Percentiles rank a stretch among this genome's conserved stretches.
Conservation (phyloP, 2,329 filamentous ascomycete species). For the Microcera coccophila region DNA sequence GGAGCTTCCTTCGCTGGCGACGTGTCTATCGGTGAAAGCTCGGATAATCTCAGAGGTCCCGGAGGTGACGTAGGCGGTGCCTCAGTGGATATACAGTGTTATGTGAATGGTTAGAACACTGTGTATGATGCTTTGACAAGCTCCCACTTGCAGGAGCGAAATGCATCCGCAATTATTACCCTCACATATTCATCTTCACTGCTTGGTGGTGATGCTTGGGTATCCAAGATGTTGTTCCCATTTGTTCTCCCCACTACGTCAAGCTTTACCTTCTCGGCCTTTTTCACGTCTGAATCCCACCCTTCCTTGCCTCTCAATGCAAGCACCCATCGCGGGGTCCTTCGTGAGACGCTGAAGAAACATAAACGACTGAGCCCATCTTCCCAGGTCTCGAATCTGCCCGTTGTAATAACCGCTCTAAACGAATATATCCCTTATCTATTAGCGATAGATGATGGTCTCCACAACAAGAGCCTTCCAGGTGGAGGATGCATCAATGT, state of each 20-base stretch:
- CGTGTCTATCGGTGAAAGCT: conserved; percentile 20
- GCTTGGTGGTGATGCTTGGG: no score
- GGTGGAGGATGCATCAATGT: conserved; percentile 62
- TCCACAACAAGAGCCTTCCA: conserved; percentile 47
- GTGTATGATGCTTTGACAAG: conserved; percentile 10
- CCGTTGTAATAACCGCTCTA: conserved; percentile 64
- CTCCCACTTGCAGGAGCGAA: conserved; percentile 17
- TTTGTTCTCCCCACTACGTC: conserved; percentile 89
- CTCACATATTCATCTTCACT: not conserved
- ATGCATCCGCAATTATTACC: not conserved
- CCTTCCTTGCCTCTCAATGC: conserved; percentile 81
- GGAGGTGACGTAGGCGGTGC: no score
- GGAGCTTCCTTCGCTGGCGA: conserved; percentile 10
- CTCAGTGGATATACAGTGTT: conserved; percentile 5
- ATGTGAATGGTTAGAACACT: conserved; percentile 4
- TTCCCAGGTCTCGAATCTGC: conserved; percentile 67
- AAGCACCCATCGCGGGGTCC: conserved; percentile 77
- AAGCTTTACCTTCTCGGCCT: conserved; percentile 74
- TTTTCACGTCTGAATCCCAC: conserved; percentile 75
- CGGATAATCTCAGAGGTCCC: no score
- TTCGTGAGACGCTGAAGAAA: conserved; percentile 79
- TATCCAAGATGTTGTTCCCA: conserved; percentile 86
- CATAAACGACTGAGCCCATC: conserved; percentile 78
- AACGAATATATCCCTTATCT: conserved; percentile 81
- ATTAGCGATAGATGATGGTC: conserved; percentile 68